Percentiles rank a stretch among this genome's conserved stretches.
Evolutionary conservation across 1,284 basidiomycete species (phyloP).

Genomic region (Dichomitus squalens): DNA sequence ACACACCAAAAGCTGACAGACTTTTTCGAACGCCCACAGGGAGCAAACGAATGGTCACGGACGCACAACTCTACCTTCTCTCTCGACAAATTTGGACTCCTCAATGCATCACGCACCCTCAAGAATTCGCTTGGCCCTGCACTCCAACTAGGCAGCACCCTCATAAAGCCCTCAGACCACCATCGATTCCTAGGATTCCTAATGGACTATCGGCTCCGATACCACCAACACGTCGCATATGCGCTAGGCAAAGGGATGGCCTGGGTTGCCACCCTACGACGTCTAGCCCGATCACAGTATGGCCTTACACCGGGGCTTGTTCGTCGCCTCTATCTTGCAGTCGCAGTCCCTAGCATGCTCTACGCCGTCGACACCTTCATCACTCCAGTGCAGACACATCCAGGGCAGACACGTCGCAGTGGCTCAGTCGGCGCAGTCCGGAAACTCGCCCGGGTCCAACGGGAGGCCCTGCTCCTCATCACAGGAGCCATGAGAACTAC

Average conservation of each 20-base stretch:
- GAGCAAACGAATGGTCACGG: slow-evolving; percentile 27
- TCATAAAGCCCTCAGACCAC: slow-evolving; percentile 10
- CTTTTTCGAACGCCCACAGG: slow-evolving; percentile 25
- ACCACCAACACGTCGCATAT: slow-evolving; percentile 31
- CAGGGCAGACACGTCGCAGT: slow-evolving; percentile 11
- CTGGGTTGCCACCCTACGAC: slow-evolving; percentile 23
- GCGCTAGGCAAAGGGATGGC: slow-evolving; percentile 35
- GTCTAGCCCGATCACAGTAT: slow-evolving; percentile 22
- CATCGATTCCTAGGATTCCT: slow-evolving; percentile 39
- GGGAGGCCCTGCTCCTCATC: slow-evolving; percentile 33
- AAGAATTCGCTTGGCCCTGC: slow-evolving; percentile 9
- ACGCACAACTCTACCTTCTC: slow-evolving; percentile 29
- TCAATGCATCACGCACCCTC: slow-evolving; percentile 15
- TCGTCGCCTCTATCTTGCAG: slow-evolving; percentile 28
- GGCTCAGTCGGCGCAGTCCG: slow-evolving; percentile 9
- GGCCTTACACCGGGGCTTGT: slow-evolving; percentile 2
- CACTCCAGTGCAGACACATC: slow-evolving; percentile 22
- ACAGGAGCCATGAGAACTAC: slow-evolving; percentile 39
- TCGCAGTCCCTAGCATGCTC: slow-evolving; percentile 37
- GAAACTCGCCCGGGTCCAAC: slow-evolving; percentile 32
- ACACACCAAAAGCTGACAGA: too few species aligned
- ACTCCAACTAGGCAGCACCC: slow-evolving; percentile 10
- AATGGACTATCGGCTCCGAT: slow-evolving; percentile 39
- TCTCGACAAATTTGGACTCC: slow-evolving; percentile 27
- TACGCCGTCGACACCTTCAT: slow-evolving; percentile 41